Evolutionary conservation across 2,329 filamentous ascomycete species (phyloP).

Genomic region (Alternaria novae-zelandiae): DNA sequence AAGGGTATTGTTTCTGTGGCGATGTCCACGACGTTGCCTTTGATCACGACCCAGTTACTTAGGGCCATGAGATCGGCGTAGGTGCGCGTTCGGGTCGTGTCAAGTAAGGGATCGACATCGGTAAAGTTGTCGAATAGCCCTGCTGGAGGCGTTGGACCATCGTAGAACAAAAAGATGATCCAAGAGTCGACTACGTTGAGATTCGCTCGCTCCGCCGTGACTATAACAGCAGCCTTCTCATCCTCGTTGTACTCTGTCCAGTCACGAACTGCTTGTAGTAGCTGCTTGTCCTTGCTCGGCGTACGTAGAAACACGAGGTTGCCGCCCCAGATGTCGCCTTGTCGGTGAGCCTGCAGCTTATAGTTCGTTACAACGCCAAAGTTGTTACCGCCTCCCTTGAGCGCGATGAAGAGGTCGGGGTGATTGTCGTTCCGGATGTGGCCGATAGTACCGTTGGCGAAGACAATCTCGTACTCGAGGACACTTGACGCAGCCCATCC

Average conservation of each 20-base stretch:
- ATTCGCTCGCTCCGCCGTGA: conserved; percentile 37
- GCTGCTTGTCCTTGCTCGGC: conserved; percentile 44
- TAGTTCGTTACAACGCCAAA: conserved; percentile 49
- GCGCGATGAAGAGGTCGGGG: conserved; percentile 46
- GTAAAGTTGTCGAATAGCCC: conserved; percentile 65
- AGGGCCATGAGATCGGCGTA: conserved; percentile 56
- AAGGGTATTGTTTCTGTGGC: conserved; percentile 43
- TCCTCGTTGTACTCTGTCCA: conserved; percentile 63
- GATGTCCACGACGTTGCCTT: conserved; percentile 43
- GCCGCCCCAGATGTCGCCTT: conserved; percentile 55
- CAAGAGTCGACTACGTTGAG: conserved; percentile 38
- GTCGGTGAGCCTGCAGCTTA: conserved; percentile 27
- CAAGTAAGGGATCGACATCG: conserved; percentile 51
- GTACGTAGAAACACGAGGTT: conserved; percentile 51
- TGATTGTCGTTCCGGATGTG: conserved; percentile 30
- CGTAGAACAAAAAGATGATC: conserved; percentile 44
- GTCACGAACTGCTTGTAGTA: conserved; percentile 59
- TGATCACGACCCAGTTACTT: conserved; percentile 53
- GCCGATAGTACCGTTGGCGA: conserved; percentile 53
- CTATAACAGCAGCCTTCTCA: conserved; percentile 40
- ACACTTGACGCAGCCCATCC: conserved; percentile 55
- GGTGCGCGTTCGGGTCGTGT: conserved; percentile 56
- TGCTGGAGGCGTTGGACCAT: conserved; percentile 52
- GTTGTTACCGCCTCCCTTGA: conserved; percentile 50
- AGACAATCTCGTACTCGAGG: conserved; percentile 55